Percentiles rank a stretch among this genome's conserved stretches.
These are phyloP conservation scores for Spiraea crenata DNA, from an alignment of 331 rosid species.

Conservation along the genomic window DNA sequence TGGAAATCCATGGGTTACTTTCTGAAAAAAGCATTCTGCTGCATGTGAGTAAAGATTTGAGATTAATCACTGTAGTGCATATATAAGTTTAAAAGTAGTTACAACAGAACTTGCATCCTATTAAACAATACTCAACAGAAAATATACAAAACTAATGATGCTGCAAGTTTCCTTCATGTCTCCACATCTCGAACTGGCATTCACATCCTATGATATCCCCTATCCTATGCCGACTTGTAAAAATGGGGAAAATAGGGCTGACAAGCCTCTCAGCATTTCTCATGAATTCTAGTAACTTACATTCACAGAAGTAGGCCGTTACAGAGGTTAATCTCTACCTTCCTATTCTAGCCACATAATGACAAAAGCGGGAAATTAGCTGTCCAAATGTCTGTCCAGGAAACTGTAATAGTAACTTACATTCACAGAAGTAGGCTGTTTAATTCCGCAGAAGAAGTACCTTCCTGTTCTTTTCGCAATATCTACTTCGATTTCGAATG, in stretches of 20 bases:
- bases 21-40: no score
- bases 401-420: neutral
- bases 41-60: no score
- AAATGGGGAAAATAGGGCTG: neutral
- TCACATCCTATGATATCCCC: neutral
- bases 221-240: neutral
- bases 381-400: neutral
- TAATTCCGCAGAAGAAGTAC: no score
- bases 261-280: neutral
- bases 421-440: neutral
- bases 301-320: neutral
- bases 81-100: no score
- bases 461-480: neutral
- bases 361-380: neutral
- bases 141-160: neutral
- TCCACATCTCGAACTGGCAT: neutral
- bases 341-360: neutral
- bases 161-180: neutral
- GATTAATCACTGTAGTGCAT: no score
- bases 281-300: neutral
- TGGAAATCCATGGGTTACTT: no score
- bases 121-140: no score
- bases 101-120: no score
- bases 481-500: constrained; percentile 20
- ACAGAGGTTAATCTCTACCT: neutral